These are phyloP conservation scores for Monilinia polystroma DNA, from an alignment of 2,329 filamentous ascomycete genomes.

Conservation along the genomic window DNA sequence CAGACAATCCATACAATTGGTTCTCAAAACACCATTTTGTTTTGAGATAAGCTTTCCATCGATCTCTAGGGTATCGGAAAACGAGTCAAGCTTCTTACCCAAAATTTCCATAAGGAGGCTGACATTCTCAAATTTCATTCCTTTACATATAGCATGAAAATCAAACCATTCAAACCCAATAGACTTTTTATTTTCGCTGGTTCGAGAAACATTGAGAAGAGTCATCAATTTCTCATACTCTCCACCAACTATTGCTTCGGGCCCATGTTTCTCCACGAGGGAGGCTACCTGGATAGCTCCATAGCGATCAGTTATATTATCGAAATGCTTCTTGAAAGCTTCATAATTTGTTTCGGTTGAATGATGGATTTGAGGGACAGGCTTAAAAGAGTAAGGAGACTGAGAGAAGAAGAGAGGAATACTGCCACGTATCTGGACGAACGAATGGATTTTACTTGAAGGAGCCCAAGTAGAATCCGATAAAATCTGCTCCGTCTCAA, in stretches of 20 bases:
- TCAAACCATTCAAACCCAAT: constrained; percentile 94
- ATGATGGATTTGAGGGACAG: constrained; percentile 77
- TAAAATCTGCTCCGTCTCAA: constrained; percentile 94
- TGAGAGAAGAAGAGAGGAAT: constrained; percentile 96
- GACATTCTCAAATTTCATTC: constrained; percentile 98
- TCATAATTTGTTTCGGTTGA: constrained; percentile 74
- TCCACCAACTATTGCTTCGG: constrained; percentile 75
- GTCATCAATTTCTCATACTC: constrained; percentile 70
- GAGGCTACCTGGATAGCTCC: constrained; percentile 76
- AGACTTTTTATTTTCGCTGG: constrained; percentile 39
- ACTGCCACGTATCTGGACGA: constrained; percentile 83
- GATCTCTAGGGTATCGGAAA: constrained; percentile 66
- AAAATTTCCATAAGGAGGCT: constrained; percentile 72
- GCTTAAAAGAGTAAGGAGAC: constrained; percentile 89
- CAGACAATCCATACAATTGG: constrained; percentile 98
- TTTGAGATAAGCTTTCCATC: constrained; percentile 46
- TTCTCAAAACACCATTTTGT: constrained; percentile 80
- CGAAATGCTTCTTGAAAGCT: constrained; percentile 79
- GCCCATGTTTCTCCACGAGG: constrained; percentile 83
- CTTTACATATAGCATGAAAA: constrained; percentile 87
- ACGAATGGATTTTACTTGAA: constrained; percentile 68
- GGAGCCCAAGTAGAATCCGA: constrained; percentile 67
- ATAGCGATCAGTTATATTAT: constrained; percentile 66
- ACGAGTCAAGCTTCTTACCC: constrained; percentile 62
- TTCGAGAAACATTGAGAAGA: constrained; percentile 62